Conservation (phyloP, 116 monocot species). For the Posidonia oceanica region DNA sequence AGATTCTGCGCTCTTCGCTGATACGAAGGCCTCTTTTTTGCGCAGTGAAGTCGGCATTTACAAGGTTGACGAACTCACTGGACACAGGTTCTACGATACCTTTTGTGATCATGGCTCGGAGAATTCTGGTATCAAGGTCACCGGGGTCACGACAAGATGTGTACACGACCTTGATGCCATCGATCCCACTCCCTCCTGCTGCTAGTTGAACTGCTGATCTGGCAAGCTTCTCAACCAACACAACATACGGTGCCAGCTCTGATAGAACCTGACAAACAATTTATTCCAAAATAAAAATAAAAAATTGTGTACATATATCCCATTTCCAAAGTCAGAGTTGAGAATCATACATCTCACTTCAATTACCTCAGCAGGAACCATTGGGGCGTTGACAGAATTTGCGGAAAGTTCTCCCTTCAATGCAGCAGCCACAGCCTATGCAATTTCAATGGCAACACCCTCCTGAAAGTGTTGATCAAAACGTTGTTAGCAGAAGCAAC, state of each 20-base stretch:
- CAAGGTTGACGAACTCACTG: conserved; percentile 38
- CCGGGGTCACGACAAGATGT: conserved; percentile 33
- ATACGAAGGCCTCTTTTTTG: conserved; percentile 58
- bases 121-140: conserved; percentile 52
- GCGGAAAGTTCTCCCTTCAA: conserved; percentile 43
- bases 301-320: too few species aligned
- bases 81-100: conserved; percentile 56
- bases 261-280: conserved; percentile 28
- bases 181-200: conserved; percentile 47
- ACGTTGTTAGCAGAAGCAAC: too few species aligned
- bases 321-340: too few species aligned
- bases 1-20: conserved; percentile 36
- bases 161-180: conserved; percentile 47
- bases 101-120: conserved; percentile 60
- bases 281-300: too few species aligned
- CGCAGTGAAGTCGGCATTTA: conserved; percentile 57
- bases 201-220: conserved; percentile 54
- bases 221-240: conserved; percentile 49
- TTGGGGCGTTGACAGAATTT: conserved; percentile 51
- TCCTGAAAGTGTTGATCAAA: conserved; percentile 14
- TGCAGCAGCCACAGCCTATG: conserved; percentile 47
- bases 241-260: conserved; percentile 44
- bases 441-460: conserved; percentile 52
- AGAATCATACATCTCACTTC: too few species aligned
- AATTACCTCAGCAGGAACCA: conserved; percentile 42